Evolutionary conservation across 2,329 filamentous ascomycete genomes (phyloP).

Genomic region (Coniochaeta sp.): DNA sequence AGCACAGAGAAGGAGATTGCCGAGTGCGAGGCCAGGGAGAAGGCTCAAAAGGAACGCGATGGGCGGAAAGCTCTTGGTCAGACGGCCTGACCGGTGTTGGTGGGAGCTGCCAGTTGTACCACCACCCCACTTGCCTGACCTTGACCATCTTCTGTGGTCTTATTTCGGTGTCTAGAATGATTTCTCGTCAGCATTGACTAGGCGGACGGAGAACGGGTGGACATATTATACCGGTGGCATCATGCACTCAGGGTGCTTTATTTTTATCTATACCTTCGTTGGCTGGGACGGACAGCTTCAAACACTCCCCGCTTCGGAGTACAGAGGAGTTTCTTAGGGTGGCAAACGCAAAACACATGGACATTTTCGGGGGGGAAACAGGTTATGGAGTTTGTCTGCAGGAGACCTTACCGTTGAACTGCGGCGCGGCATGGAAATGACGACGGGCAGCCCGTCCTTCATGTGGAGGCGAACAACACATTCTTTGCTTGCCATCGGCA

Average conservation of each 20-base stretch:
- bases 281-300: background rate
- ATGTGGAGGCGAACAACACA: background rate
- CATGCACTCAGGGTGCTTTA: background rate
- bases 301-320: background rate
- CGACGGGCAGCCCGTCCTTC: background rate
- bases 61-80: background rate
- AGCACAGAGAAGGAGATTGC: conserved; percentile 14
- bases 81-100: background rate
- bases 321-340: background rate
- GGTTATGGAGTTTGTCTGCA: background rate
- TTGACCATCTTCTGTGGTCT: background rate
- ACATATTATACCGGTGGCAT: background rate
- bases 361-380: background rate
- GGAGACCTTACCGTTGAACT: background rate
- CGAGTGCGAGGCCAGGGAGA: conserved; percentile 3
- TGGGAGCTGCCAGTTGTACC: background rate
- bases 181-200: background rate
- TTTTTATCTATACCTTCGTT: background rate
- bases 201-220: background rate
- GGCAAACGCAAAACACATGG: background rate
- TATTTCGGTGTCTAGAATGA: background rate
- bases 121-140: background rate
- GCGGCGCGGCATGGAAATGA: no score
- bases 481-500: background rate
- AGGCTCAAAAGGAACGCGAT: background rate